A percentile compares a stretch with the other conserved stretches of the same genome.
These are phyloP conservation scores for Rhizopogon vinicolor DNA, from an alignment of 768 basidiomycete species.

Conservation along the genomic window DNA sequence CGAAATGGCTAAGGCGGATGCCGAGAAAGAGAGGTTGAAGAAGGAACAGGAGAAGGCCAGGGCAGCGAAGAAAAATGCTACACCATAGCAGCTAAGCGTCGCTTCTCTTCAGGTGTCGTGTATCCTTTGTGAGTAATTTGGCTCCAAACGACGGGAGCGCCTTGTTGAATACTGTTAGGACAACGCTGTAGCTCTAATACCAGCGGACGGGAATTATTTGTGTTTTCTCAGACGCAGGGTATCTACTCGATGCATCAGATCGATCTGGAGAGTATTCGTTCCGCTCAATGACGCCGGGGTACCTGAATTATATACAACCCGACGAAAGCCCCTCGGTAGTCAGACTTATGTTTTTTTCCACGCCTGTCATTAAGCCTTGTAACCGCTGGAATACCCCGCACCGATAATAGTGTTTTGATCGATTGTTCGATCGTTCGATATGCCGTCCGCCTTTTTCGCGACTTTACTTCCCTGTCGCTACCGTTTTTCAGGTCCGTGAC, in stretches of 20 bases:
- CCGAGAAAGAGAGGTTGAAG: conserved; percentile 47
- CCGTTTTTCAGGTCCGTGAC: too few species aligned
- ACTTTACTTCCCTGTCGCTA: background rate
- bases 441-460: too few species aligned
- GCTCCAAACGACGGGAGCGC: background rate
- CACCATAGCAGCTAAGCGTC: conserved; percentile 14
- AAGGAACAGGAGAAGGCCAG: conserved; percentile 55
- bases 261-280: background rate
- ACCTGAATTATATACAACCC: background rate
- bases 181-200: background rate
- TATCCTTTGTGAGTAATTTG: background rate
- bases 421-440: too few species aligned
- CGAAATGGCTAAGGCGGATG: conserved; percentile 72
- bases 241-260: background rate
- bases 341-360: background rate
- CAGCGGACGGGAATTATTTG: background rate
- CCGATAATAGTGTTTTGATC: background rate
- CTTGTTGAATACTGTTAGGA: background rate
- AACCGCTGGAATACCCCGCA: background rate
- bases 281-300: background rate
- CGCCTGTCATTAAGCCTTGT: background rate
- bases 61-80: conserved; percentile 29
- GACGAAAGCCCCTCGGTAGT: background rate
- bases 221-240: background rate
- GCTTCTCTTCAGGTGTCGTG: background rate